These are phyloP conservation scores for Pyrenochaeta sp. DNA, from an alignment of 2,329 filamentous ascomycete genomes.

Conservation along the genomic window DNA sequence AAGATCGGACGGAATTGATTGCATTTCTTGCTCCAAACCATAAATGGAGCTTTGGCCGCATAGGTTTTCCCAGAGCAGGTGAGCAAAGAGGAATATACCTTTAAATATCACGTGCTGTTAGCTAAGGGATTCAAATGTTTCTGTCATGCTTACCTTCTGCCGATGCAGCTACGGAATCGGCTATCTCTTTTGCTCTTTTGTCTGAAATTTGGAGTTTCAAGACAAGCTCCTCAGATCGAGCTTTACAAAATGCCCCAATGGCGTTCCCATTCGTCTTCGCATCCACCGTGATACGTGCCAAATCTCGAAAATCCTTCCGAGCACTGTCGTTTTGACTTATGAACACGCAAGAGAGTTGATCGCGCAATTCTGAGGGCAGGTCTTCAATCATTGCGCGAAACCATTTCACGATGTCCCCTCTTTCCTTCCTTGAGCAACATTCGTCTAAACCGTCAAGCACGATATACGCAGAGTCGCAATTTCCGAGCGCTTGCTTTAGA, in stretches of 20 bases:
- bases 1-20: constrained; percentile 16
- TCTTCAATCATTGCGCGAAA: constrained; percentile 29
- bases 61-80: constrained; percentile 32
- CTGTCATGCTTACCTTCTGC: constrained; percentile 9
- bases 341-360: constrained; percentile 24
- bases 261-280: constrained; percentile 31
- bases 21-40: constrained; percentile 23
- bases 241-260: constrained; percentile 27
- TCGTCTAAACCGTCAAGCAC: constrained; percentile 59
- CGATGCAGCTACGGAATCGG: constrained; percentile 7
- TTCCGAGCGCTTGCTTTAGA: constrained; percentile 41
- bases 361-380: constrained; percentile 20
- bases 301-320: constrained; percentile 17
- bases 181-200: constrained; percentile 9
- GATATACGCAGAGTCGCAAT: constrained; percentile 42
- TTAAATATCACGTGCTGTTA: not conserved
- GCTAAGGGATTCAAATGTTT: not conserved
- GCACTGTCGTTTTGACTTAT: constrained; percentile 20
- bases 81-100: constrained; percentile 38
- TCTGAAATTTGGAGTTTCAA: constrained; percentile 6
- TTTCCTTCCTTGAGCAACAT: constrained; percentile 36
- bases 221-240: constrained; percentile 5
- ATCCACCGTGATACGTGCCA: constrained; percentile 13
- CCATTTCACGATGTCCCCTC: constrained; percentile 37
- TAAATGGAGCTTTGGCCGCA: constrained; percentile 22